These are phyloP conservation scores for Xanthoconium purpureum DNA, from an alignment of 768 basidiomycete species.

Conservation along the genomic window DNA sequence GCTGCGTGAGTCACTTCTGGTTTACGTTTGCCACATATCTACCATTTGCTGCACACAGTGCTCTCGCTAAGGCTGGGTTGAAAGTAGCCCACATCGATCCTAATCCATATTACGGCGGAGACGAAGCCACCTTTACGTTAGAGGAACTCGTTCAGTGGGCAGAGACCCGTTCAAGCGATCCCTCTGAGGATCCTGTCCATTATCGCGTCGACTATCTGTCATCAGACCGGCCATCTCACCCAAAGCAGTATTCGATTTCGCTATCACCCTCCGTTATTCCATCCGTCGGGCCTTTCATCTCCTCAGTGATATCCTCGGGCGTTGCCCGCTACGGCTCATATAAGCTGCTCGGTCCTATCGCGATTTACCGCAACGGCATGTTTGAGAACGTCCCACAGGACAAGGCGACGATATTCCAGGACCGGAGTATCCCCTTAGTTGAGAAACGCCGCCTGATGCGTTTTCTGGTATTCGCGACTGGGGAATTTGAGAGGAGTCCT, in stretches of 20 bases:
- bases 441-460: slow-evolving; percentile 93
- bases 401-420: slow-evolving; percentile 93
- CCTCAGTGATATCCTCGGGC: slow-evolving; percentile 74
- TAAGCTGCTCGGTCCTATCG: slow-evolving; percentile 71
- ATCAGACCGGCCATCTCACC: slow-evolving; percentile 43
- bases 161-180: slow-evolving; percentile 33
- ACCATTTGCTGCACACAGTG: slow-evolving; percentile 43
- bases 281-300: slow-evolving; percentile 73
- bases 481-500: slow-evolving; percentile 63
- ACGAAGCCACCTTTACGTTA: slow-evolving; percentile 77
- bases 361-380: slow-evolving; percentile 49
- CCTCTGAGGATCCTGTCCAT: slow-evolving; percentile 6
- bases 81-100: slow-evolving; percentile 85
- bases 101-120: slow-evolving; percentile 81
- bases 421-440: slow-evolving; percentile 66
- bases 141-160: slow-evolving; percentile 79
- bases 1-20: slow-evolving; percentile 67
- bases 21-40: background rate
- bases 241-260: slow-evolving; percentile 81
- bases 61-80: slow-evolving; percentile 85
- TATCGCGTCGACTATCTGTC: slow-evolving; percentile 41
- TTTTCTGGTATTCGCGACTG: slow-evolving; percentile 77
- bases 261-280: slow-evolving; percentile 82
- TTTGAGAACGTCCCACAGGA: slow-evolving; percentile 75
- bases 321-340: slow-evolving; percentile 92